These are phyloP conservation scores for Gastrodia elata DNA, from an alignment of 106 monocot genomes.

Conservation along the genomic window DNA sequence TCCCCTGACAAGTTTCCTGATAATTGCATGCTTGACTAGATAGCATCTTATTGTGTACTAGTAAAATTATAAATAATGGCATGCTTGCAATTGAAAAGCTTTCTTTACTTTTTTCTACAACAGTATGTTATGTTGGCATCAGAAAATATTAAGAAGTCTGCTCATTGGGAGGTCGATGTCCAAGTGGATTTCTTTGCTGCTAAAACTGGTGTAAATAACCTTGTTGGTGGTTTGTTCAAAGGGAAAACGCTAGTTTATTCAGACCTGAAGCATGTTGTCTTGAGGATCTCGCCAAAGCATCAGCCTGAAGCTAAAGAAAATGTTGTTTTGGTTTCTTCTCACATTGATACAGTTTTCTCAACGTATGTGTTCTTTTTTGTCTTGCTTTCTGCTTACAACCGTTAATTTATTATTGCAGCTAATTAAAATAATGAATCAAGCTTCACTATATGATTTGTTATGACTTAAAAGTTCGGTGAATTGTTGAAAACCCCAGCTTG, in stretches of 20 bases:
- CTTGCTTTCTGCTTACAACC: slow-evolving; percentile 5
- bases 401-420: neutral
- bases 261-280: slow-evolving; percentile 84
- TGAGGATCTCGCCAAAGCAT: slow-evolving; percentile 91
- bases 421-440: neutral
- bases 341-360: slow-evolving; percentile 95
- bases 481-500: neutral
- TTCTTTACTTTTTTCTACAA: slow-evolving; percentile 19
- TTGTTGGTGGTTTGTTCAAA: slow-evolving; percentile 61
- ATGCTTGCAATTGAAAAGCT: neutral
- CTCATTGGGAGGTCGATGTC: slow-evolving; percentile 99
- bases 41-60: neutral
- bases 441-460: neutral
- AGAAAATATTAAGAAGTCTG: slow-evolving; percentile 74
- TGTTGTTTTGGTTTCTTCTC: slow-evolving; percentile 83
- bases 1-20: neutral
- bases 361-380: slow-evolving; percentile 43
- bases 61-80: neutral
- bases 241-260: slow-evolving; percentile 91
- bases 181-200: slow-evolving; percentile 74
- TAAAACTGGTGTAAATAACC: slow-evolving; percentile 58
- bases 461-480: neutral
- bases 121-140: slow-evolving; percentile 84
- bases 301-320: slow-evolving; percentile 71
- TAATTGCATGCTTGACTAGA: neutral